Evolutionary conservation across 768 basidiomycete genomes (phyloP), one percentile per base, ranked within the genome.

Genomic region (Tulasnella sp.): DNA sequence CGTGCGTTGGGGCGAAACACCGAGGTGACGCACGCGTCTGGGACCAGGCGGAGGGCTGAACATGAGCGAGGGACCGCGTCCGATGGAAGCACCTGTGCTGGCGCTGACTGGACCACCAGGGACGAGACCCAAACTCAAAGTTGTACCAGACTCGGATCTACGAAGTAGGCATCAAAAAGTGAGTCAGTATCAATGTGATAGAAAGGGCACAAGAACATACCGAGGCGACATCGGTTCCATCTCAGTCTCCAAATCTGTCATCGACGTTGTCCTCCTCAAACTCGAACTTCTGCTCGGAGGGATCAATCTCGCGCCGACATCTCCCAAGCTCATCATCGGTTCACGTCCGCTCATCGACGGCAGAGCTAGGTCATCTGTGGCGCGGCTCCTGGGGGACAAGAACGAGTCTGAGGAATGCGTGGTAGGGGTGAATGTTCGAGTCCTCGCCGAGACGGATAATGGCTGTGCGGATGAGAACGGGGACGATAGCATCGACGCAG

Each of bases 211-310:
- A n/a, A 9, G 9, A 49, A 12, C 49, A 30, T 49, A 59, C 56
- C 44, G 27, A n/a, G 56, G 41, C 4, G 46, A 49, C 4, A 22
- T 19, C 2, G 46, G n/a, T 15, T 59, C 75, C 48, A 76, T 80
- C 57, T 77, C 83, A 58, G 80, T 73, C 69, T 75, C 86, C n/a
- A 91, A 72, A 65, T 90, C 87, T 0, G 83, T 83, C 72, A 85
- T 76, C 0, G 85, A 89, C 45, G 80, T 84, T n/a, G 83, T 85
- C 44, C 84, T 73, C 38, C 80, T 73, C 24, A 81, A 63, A 0
- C 76, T 78, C 59, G 77, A 78, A 65, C 79, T 80, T 15, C 80
- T 75, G 56, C 82, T 80, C 2, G 84, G 82, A 7, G 79, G 78
- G 61, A 91, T 90, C 12, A 81, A 82, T 7, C 87, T 79, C 42